Evolutionary conservation across 2,329 filamentous ascomycete species (phyloP).

Genomic region (Microascus cirrosus): DNA sequence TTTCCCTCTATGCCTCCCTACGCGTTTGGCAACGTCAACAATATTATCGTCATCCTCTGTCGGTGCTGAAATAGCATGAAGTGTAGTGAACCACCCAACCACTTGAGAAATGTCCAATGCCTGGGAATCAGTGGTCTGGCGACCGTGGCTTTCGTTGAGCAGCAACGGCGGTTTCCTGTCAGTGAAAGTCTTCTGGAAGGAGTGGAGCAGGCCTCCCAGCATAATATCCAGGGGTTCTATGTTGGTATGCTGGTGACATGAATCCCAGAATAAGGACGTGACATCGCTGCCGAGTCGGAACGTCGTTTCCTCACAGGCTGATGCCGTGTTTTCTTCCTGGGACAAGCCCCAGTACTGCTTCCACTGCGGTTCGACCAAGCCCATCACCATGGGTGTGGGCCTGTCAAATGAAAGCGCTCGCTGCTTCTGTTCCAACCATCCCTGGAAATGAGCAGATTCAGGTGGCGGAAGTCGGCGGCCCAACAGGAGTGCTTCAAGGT

Average conservation of each 20-base stretch:
- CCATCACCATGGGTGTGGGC: not conserved
- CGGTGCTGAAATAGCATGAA: no score
- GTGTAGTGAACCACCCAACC: no score
- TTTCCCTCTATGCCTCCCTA: no score
- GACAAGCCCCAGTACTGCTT: conserved; percentile 1
- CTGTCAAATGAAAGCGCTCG: not conserved
- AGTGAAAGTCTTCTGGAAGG: conserved; percentile 17
- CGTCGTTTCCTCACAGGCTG: not conserved
- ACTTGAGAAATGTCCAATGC: no score
- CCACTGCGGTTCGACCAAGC: no score
- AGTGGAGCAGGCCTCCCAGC: conserved; percentile 15
- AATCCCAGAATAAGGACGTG: conserved; percentile 9
- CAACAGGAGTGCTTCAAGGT: conserved; percentile 21
- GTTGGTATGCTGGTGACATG: not conserved
- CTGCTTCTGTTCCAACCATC: conserved; percentile 14
- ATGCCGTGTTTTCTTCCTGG: not conserved
- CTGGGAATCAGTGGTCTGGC: no score
- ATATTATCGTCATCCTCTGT: conserved; percentile 21
- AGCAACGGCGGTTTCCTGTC: conserved; percentile 15
- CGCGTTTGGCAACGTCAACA: conserved; percentile 4
- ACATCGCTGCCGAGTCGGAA: not conserved
- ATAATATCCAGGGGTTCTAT: conserved; percentile 22
- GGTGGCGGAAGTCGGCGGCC: conserved; percentile 13
- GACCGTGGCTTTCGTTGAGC: conserved; percentile 10
- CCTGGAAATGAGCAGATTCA: no score